These are phyloP conservation scores for Cryomyces antarcticus DNA, from an alignment of 495 filamentous ascomycete genomes.

Conservation along the genomic window DNA sequence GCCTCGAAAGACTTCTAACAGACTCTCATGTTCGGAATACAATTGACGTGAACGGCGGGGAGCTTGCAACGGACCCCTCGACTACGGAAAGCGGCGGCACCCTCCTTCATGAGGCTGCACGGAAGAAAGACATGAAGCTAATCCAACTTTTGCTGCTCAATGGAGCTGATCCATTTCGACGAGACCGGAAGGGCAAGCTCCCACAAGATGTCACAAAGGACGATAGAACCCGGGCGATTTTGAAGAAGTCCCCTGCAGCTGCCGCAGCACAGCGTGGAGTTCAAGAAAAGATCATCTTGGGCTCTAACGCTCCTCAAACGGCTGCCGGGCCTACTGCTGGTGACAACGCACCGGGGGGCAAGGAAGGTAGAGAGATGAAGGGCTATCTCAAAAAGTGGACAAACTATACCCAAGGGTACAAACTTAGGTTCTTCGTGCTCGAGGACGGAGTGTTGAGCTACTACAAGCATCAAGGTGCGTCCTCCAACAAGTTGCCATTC, in stretches of 20 bases:
- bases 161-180: constrained; percentile 90
- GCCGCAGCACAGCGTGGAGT: constrained; percentile 87
- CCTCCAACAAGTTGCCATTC: not conserved
- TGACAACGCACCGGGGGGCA: constrained; percentile 47
- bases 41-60: constrained; percentile 75
- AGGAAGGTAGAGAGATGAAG: constrained; percentile 89
- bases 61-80: constrained; percentile 61
- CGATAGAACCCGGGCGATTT: constrained; percentile 61
- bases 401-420: constrained; percentile 91
- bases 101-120: constrained; percentile 80
- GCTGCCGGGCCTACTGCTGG: constrained; percentile 30
- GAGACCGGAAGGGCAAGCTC: constrained; percentile 85
- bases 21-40: constrained; percentile 67
- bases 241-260: constrained; percentile 88
- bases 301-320: constrained; percentile 24
- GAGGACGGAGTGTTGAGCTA: constrained; percentile 96
- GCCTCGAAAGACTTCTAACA: constrained; percentile 56
- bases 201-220: constrained; percentile 97
- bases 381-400: constrained; percentile 99
- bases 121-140: constrained; percentile 61
- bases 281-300: constrained; percentile 88
- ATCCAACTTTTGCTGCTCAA: constrained; percentile 82
- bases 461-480: constrained; percentile 81
- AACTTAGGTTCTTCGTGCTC: constrained; percentile 91
- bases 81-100: constrained; percentile 67